Evolutionary conservation across 2,329 filamentous ascomycete species (phyloP).

Genomic region (Helotiales sp.): DNA sequence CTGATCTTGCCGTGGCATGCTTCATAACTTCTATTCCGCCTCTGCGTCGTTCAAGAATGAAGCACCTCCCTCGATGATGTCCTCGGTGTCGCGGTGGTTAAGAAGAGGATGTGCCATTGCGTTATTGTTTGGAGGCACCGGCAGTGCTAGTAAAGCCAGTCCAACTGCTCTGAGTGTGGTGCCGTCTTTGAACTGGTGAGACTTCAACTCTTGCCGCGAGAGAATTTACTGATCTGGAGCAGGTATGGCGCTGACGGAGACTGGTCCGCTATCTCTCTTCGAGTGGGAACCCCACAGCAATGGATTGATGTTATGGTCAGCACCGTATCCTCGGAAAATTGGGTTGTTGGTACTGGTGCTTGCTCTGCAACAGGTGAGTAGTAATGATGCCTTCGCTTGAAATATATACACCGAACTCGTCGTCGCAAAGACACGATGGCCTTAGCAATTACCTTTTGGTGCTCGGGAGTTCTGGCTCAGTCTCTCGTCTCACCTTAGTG

Average conservation of each 20-base stretch:
- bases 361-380: slow-evolving; percentile 41
- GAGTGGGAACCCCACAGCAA: slow-evolving; percentile 53
- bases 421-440: no score
- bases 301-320: slow-evolving; percentile 59
- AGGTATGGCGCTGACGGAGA: slow-evolving; percentile 67
- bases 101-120: slow-evolving; percentile 8
- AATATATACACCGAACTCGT: no score
- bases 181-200: slow-evolving; percentile 32
- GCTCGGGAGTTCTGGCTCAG: background rate
- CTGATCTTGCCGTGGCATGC: background rate
- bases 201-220: background rate
- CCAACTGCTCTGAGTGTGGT: slow-evolving; percentile 27
- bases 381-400: slow-evolving; percentile 8
- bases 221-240: background rate
- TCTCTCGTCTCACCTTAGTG: background rate
- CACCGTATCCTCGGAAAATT: slow-evolving; percentile 70
- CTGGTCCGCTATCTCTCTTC: slow-evolving; percentile 70
- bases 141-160: slow-evolving; percentile 1
- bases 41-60: slow-evolving; percentile 5
- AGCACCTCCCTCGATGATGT: slow-evolving; percentile 17
- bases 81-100: slow-evolving; percentile 22
- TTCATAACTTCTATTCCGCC: background rate
- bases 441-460: background rate
- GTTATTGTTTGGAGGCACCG: slow-evolving; percentile 11
- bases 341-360: slow-evolving; percentile 62